A percentile compares a stretch with the other conserved stretches of the same genome.
Evolutionary conservation across 2,329 filamentous ascomycete genomes (phyloP).

Genomic region (Pseudohalonectria lignicola): DNA sequence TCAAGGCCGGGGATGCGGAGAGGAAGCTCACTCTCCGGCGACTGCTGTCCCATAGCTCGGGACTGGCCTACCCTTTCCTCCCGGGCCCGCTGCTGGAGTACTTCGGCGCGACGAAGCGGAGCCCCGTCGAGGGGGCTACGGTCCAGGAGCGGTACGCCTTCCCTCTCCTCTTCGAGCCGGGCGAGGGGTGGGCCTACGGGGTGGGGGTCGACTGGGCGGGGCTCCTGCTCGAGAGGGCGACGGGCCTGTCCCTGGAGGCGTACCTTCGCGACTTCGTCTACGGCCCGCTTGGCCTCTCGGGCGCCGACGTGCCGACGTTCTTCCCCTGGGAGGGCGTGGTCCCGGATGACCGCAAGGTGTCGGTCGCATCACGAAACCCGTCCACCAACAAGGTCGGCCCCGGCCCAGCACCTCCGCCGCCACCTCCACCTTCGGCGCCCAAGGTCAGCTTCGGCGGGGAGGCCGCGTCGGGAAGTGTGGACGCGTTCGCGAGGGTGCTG

Average conservation of each 20-base stretch:
- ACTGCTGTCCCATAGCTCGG: conserved; percentile 9
- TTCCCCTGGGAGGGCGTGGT: background rate
- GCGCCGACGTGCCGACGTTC: background rate
- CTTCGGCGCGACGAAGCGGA: conserved; percentile 1
- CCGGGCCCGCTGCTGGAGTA: conserved; percentile 4
- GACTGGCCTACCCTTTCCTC: conserved; percentile 9
- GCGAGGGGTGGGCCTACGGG: conserved; percentile 2
- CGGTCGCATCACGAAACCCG: conserved; percentile 7
- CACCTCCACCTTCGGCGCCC: conserved; percentile 18
- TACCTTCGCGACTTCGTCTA: conserved; percentile 7
- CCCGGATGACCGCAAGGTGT: background rate
- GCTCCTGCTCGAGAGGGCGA: conserved; percentile 4
- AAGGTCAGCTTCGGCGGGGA: conserved; percentile 25
- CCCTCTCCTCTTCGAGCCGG: conserved; percentile 3
- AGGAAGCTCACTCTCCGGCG: conserved; percentile 11
- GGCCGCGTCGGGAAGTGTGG: conserved; percentile 21
- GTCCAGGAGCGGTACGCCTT: conserved; percentile 6
- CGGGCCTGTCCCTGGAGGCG: conserved; percentile 5
- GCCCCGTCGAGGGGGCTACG: background rate
- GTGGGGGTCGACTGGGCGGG: conserved; percentile 4
- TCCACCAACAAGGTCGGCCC: conserved; percentile 6
- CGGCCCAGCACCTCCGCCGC: background rate
- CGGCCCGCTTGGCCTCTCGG: conserved; percentile 7
- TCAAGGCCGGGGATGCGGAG: conserved; percentile 2
- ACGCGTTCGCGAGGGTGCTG: conserved; percentile 31